A percentile compares a stretch with the other conserved stretches of the same genome.
phyloP scores from a whole-genome alignment of 2,329 filamentous ascomycete genomes.

The Hymenoscyphus infarciens region DNA sequence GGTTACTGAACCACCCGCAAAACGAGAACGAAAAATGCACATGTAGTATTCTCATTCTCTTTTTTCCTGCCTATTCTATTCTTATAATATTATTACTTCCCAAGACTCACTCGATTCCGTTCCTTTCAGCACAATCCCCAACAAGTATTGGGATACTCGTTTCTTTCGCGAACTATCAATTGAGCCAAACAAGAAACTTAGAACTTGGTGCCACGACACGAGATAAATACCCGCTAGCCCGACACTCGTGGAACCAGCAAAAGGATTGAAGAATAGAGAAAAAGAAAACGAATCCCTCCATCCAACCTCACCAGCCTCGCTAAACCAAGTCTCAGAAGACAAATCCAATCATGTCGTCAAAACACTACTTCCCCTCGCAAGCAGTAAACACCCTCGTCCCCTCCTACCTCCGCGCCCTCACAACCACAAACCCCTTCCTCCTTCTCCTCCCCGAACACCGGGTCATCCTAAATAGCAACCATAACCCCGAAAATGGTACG shows the following conservation, averaged over 20 bases:
- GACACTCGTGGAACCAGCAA: neutral
- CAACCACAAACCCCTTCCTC: slow-evolving; percentile 42
- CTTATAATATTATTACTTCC: too few species aligned
- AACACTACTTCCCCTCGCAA: slow-evolving; percentile 51
- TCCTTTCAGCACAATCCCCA: too few species aligned
- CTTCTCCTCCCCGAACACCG: slow-evolving; percentile 44
- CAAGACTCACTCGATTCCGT: too few species aligned
- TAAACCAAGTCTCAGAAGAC: too few species aligned
- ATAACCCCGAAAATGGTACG: slow-evolving; percentile 23
- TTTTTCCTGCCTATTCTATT: too few species aligned
- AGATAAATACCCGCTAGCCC: neutral
- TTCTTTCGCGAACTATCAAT: too few species aligned
- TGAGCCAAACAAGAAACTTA: neutral
- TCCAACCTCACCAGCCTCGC: too few species aligned
- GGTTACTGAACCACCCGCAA: neutral
- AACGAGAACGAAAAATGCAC: neutral
- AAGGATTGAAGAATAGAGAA: neutral
- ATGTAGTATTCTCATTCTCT: neutral
- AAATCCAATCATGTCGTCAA: slow-evolving; percentile 43
- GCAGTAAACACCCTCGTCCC: slow-evolving; percentile 45
- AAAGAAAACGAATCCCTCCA: neutral
- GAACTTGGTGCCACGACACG: neutral
- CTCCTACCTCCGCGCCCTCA: slow-evolving; percentile 45
- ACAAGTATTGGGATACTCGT: too few species aligned
- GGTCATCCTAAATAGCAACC: slow-evolving; percentile 45